Conservation (phyloP, 768 basidiomycete genomes). For the Hortiboletus campestris region DNA sequence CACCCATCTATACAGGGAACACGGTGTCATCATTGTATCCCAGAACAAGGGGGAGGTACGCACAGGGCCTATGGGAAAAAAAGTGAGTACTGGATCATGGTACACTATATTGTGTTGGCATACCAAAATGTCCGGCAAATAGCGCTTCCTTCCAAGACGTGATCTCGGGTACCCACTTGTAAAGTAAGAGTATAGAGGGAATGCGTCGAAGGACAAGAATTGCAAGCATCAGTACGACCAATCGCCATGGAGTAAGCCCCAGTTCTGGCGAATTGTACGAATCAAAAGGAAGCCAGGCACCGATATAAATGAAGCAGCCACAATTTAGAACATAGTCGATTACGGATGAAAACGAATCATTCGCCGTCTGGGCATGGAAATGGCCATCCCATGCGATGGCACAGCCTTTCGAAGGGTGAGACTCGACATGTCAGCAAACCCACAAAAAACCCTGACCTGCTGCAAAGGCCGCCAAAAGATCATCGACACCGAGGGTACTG, state of each 20-base stretch:
- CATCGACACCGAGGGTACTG: slow-evolving; percentile 79
- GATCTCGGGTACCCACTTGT: slow-evolving; percentile 87
- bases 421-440: neutral
- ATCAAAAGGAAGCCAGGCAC: slow-evolving; percentile 80
- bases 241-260: slow-evolving; percentile 66
- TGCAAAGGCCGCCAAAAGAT: slow-evolving; percentile 87
- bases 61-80: slow-evolving; percentile 47
- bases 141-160: slow-evolving; percentile 79
- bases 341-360: slow-evolving; percentile 85
- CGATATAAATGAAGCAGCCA: slow-evolving; percentile 78
- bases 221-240: slow-evolving; percentile 62
- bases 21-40: neutral
- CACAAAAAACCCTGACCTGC: slow-evolving; percentile 45
- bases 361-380: slow-evolving; percentile 77
- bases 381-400: slow-evolving; percentile 92
- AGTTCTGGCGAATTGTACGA: slow-evolving; percentile 54
- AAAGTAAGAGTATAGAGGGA: slow-evolving; percentile 72
- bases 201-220: slow-evolving; percentile 79
- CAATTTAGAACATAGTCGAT: slow-evolving; percentile 86
- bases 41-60: slow-evolving; percentile 20
- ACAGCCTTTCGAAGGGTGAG: slow-evolving; percentile 49
- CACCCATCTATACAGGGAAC: slow-evolving; percentile 67
- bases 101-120: slow-evolving; percentile 8
- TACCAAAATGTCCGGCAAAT: slow-evolving; percentile 91
- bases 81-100: neutral